These are phyloP conservation scores for Xylariaceae sp. DNA, from an alignment of 2,329 filamentous ascomycete genomes.

Conservation along the genomic window DNA sequence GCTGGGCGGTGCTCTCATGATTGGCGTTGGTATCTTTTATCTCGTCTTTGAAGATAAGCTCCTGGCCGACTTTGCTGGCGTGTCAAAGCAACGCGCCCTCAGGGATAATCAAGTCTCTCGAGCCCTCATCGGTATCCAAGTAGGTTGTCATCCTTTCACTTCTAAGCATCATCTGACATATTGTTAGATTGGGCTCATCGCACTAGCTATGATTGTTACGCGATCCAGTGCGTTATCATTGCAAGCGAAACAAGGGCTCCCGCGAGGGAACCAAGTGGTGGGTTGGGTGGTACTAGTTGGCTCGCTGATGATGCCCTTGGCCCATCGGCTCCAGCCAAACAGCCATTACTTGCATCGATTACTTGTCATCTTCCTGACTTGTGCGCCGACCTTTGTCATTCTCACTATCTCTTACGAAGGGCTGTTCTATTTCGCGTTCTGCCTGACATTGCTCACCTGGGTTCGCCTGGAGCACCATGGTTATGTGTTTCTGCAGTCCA, in stretches of 20 bases:
- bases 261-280: conserved; percentile 79
- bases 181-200: conserved; percentile 64
- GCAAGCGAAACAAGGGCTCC: conserved; percentile 79
- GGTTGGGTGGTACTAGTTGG: conserved; percentile 77
- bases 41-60: conserved; percentile 70
- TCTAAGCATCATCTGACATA: conserved; percentile 5
- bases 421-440: conserved; percentile 91
- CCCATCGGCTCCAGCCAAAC: conserved; percentile 77
- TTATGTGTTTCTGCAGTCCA: conserved; percentile 40
- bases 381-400: conserved; percentile 90
- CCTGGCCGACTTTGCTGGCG: conserved; percentile 39
- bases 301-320: conserved; percentile 75
- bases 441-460: conserved; percentile 78
- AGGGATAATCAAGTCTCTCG: conserved; percentile 46
- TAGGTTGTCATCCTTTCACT: conserved; percentile 29
- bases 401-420: conserved; percentile 97
- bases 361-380: conserved; percentile 84
- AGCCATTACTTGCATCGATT: conserved; percentile 87
- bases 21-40: conserved; percentile 69
- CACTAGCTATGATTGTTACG: conserved; percentile 81
- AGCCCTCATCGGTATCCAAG: conserved; percentile 62
- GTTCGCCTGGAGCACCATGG: conserved; percentile 84
- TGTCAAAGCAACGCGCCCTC: conserved; percentile 15
- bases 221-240: conserved; percentile 79
- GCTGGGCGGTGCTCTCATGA: conserved; percentile 74